Evolutionary conservation across 2,329 filamentous ascomycete genomes (phyloP), one percentile per base, ranked within the genome.

Genomic region (Botrytis pseudocinerea): DNA sequence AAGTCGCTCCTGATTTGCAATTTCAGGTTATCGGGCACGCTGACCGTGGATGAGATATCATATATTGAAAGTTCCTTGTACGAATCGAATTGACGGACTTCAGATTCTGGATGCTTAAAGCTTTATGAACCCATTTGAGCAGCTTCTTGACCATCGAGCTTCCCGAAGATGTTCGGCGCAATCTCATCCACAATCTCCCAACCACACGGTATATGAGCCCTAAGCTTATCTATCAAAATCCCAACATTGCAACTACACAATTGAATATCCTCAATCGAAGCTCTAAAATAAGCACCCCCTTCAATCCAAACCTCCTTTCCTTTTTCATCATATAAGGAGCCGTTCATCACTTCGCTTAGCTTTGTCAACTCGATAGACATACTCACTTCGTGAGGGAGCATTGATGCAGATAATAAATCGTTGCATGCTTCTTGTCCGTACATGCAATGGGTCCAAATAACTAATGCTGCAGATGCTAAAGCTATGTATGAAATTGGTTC

Each of bases 381-480:
- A 25, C 46, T 57, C 40, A 40, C 25, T 20, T 71, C 20, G 14
- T 63, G 71, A 46, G 40, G 38, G 25, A 59, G 12, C 12, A 32
- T 48, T 7, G 48, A 57, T 25, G 10, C 22, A 16, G 35, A 32
- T 14, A 40, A 8, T 16, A 44, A 16, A 12, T 22, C 40, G 9
- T 78, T 76, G 51, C 82, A 84, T 2, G 79, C 70, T 22, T 76
- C 63, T 16, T 78, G 74, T 3, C 78, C 76, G 48, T 81, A 80
- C 25, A 76, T 78, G 20, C 80, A 79, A 78, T 82, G 84, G 0
- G 80, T 78, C 82, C 82, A 84, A 0, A 83, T 75, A 1, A 83
- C 78, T 3, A 82, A 72, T 0, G 82, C 80, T 3, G 79, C 79
- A 0, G 78, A 79, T 0, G 80, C 79, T 0, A 82, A 72, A 2